Evolutionary conservation across 2,329 filamentous ascomycete genomes (phyloP).

Genomic region (Blastomyces parvus): DNA sequence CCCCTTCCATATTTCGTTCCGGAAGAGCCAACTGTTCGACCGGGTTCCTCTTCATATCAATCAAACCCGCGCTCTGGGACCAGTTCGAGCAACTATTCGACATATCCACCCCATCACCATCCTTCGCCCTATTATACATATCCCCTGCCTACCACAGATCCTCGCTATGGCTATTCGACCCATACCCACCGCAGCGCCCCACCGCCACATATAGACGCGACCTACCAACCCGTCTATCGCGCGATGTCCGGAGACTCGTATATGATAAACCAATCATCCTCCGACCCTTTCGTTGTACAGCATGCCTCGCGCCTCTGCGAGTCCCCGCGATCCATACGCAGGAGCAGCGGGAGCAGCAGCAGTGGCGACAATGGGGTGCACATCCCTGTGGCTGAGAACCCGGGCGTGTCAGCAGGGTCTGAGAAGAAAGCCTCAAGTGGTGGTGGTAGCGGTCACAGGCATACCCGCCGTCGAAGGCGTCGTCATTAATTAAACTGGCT

Average conservation of each 20-base stretch:
- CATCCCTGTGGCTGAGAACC: neutral
- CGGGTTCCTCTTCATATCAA: conserved; percentile 32
- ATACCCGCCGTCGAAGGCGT: conserved; percentile 2
- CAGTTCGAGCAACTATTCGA: conserved; percentile 25
- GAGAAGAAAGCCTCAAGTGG: conserved; percentile 14
- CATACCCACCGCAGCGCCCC: neutral
- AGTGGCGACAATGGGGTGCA: conserved; percentile 12
- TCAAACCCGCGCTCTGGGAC: conserved; percentile 31
- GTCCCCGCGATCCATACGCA: conserved; percentile 10
- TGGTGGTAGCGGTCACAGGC: neutral
- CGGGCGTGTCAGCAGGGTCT: conserved; percentile 17
- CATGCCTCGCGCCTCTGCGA: conserved; percentile 1
- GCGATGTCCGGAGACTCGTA: conserved; percentile 18
- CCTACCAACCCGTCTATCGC: conserved; percentile 21
- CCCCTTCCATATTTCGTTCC: conserved; percentile 28
- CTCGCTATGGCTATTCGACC: conserved; percentile 21
- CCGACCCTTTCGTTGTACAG: conserved; percentile 11
- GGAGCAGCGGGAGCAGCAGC: conserved; percentile 11
- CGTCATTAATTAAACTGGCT: neutral
- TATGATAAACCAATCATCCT: conserved; percentile 12
- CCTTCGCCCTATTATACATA: conserved; percentile 23
- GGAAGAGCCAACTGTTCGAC: conserved; percentile 25
- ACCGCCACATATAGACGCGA: conserved; percentile 13
- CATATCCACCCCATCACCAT: conserved; percentile 26
- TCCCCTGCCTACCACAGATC: conserved; percentile 24